Evolutionary conservation across 352 stramenopile species (phyloP).

Genomic region (Phytopythium mirpurense): DNA sequence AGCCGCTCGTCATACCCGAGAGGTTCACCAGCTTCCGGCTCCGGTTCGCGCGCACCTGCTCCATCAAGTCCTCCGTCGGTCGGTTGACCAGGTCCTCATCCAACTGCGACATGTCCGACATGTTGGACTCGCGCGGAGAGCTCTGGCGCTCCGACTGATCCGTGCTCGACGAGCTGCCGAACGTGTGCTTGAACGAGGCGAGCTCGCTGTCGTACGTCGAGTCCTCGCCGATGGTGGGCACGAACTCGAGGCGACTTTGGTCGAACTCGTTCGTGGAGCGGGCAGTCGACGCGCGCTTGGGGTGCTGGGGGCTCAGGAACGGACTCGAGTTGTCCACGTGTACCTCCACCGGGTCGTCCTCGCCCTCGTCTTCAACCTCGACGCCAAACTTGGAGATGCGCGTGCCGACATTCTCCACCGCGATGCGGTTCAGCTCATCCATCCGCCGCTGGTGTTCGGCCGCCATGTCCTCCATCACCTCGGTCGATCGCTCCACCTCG

Average conservation of each 20-base stretch:
- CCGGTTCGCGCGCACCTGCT: conserved; percentile 37
- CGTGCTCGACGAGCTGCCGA: conserved; percentile 17
- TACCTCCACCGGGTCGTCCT: conserved; percentile 4
- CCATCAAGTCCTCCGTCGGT: conserved; percentile 39
- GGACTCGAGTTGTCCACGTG: conserved; percentile 1
- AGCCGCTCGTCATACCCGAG: conserved; percentile 5
- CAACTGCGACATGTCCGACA: conserved; percentile 17
- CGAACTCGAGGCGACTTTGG: conserved; percentile 14
- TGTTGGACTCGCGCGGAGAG: conserved; percentile 10
- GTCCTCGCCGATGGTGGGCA: conserved; percentile 14
- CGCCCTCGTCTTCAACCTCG: background rate
- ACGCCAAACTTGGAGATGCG: conserved; percentile 16
- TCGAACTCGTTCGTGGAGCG: conserved; percentile 11
- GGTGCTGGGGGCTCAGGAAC: background rate
- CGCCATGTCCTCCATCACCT: conserved; percentile 24
- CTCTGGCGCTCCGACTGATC: conserved; percentile 16
- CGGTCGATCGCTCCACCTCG: conserved; percentile 19
- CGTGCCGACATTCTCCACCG: conserved; percentile 15
- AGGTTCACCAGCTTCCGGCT: conserved; percentile 9
- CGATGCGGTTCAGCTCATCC: conserved; percentile 20
- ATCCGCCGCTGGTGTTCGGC: conserved; percentile 19
- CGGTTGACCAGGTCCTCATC: conserved; percentile 47
- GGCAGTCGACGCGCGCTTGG: conserved; percentile 7
- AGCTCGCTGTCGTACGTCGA: conserved; percentile 8
- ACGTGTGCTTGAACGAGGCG: conserved; percentile 12